phyloP scores from a whole-genome alignment of 2,329 filamentous ascomycete genomes.

The Botryotinia globosa region DNA sequence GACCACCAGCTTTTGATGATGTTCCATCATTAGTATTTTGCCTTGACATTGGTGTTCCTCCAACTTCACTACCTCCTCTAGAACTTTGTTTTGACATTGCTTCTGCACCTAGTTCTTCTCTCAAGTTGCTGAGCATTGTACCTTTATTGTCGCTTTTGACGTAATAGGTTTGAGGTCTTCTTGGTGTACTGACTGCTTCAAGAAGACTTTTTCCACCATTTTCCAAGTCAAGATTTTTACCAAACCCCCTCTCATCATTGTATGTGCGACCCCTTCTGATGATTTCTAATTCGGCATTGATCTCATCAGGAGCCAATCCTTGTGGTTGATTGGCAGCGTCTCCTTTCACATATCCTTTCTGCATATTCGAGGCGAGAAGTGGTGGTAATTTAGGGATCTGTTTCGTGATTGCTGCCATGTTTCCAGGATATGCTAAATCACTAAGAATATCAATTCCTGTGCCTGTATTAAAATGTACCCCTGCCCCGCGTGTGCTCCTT shows the following conservation, averaged over 20 bases:
- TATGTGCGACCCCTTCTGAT: conserved; percentile 33
- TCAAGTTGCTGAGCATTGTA: conserved; percentile 18
- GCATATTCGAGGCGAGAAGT: conserved; percentile 29
- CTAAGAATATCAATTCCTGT: conserved; percentile 59
- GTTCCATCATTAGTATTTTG: conserved; percentile 20
- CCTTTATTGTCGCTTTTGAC: conserved; percentile 24
- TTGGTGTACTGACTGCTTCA: conserved; percentile 26
- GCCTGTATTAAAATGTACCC: conserved; percentile 49
- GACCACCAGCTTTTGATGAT: conserved; percentile 4
- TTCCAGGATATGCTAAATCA: conserved; percentile 57
- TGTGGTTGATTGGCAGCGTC: conserved; percentile 25
- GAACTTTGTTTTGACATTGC: conserved; percentile 26
- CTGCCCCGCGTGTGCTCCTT: conserved; percentile 56
- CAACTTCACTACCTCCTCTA: conserved; percentile 15
- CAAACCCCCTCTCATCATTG: conserved; percentile 35
- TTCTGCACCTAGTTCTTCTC: conserved; percentile 24
- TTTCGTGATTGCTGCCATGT: conserved; percentile 43
- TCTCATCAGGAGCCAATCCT: conserved; percentile 24
- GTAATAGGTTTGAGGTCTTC: conserved; percentile 16
- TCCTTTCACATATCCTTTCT: conserved; percentile 32
- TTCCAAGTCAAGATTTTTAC: conserved; percentile 37
- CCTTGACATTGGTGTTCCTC: conserved; percentile 19
- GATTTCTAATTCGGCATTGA: conserved; percentile 34
- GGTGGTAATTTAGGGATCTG: conserved; percentile 38
- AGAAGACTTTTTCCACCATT: conserved; percentile 31